phyloP scores from a whole-genome alignment of 768 basidiomycete genomes.

The Suillus fuscotomentosus region DNA sequence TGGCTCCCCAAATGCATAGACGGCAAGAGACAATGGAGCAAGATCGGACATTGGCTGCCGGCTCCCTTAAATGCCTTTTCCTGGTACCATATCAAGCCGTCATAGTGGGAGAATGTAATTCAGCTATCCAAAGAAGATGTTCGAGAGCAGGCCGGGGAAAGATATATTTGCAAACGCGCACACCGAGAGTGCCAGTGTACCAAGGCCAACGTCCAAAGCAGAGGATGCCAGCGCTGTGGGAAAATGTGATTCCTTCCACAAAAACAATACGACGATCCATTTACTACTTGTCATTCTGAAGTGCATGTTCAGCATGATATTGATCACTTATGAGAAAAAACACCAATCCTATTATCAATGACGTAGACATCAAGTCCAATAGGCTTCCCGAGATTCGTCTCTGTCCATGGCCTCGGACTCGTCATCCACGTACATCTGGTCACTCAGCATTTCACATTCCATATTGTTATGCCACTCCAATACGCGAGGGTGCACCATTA shows the following conservation, averaged over 20 bases:
- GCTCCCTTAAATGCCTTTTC: background rate
- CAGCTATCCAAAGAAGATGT: background rate
- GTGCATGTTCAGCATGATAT: background rate
- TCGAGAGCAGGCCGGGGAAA: background rate
- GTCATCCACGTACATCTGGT: slow-evolving; percentile 15
- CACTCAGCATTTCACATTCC: slow-evolving; percentile 15
- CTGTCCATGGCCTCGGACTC: slow-evolving; percentile 35
- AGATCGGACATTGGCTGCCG: background rate
- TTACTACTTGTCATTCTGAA: background rate
- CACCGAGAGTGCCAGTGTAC: background rate
- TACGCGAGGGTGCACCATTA: slow-evolving; percentile 63
- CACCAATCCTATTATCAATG: background rate
- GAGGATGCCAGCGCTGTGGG: background rate
- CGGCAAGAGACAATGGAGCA: background rate
- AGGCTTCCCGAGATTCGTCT: slow-evolving; percentile 34
- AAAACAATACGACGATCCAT: background rate
- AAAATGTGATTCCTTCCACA: slow-evolving; percentile 20
- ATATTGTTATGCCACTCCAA: slow-evolving; percentile 50
- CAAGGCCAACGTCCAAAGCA: background rate
- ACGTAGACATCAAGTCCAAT: slow-evolving; percentile 19
- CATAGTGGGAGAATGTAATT: background rate
- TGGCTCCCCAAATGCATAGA: background rate
- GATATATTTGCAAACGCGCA: background rate
- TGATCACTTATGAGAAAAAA: background rate
- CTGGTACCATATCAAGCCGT: background rate